Base-by-base conservation (phyloP, 2,329 filamentous ascomycete genomes). In the Aciculosporium take region DNA sequence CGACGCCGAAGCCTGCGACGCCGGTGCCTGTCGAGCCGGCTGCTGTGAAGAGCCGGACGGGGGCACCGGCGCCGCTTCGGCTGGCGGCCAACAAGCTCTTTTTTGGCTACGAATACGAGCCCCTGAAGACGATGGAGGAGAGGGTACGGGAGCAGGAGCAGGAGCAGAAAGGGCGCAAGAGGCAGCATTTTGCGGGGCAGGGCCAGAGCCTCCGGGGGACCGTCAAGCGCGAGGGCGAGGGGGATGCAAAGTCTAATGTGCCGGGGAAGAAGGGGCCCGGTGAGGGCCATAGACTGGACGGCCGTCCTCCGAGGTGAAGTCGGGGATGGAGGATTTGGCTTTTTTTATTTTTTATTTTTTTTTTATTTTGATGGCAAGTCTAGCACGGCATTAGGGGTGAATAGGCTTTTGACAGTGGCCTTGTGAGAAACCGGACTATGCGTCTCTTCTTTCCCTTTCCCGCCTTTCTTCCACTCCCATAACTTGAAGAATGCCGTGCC, bases 51-150 rank as follows among this genome's bases (percentile, higher is more conserved):
- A 62, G 60, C 46, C 61, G 74, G 46, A 78, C 71, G 12, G 87
- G 89, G 48, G 88, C 87, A 0, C 87, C 89, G 0, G 84, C 91
- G 56, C 87, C 89, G 3, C 71, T 98, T 7, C 74, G 91, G 23
- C 60, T 98, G 39, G 75, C 85, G 0, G 81, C 84, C 0, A 91
- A 91, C 53, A 94, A 95, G 62, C 70, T 98, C 4, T 98, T 98
- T 68, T 94, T 98, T 48, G 91, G 91, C 3, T 98, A 96, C 55
- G 82, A 94, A 54, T 74, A 94, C 56, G 94, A 83, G 60, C 89
- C 89, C 0, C 70, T 93, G 32, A 88, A 86, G 66, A 84, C 84
- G 7, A 77, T 81, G 43, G 81, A 76, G 28, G 77, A 85, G 44
- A 79, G 77, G 56, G 74, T 77, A 39, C 70, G 79, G 45, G 76